These are phyloP conservation scores for Avena atlantica DNA, from an alignment of 176 grass and related monocot species.

Conservation along the genomic window DNA sequence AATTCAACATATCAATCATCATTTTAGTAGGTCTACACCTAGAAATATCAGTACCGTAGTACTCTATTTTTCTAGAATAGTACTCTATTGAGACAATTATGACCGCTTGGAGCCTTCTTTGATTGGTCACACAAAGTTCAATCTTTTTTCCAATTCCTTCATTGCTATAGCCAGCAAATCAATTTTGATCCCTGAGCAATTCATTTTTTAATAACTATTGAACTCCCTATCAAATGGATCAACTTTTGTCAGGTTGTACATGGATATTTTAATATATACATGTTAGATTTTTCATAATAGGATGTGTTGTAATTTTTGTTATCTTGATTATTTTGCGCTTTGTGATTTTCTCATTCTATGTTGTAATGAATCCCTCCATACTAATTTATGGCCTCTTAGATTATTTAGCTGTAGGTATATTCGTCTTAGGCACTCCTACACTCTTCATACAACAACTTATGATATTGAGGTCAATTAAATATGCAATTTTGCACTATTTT, in stretches of 20 bases:
- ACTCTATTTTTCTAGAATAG: conserved; percentile 53
- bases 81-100: conserved; percentile 71
- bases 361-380: neutral
- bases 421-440: neutral
- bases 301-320: neutral
- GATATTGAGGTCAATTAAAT: conserved; percentile 62
- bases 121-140: conserved; percentile 77
- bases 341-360: neutral
- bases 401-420: conserved; percentile 29
- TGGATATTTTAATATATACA: conserved; percentile 54
- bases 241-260: neutral
- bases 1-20: conserved; percentile 36
- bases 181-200: neutral
- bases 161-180: conserved; percentile 22
- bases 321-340: neutral
- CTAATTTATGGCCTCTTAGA: neutral
- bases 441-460: conserved; percentile 67
- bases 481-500: conserved; percentile 25
- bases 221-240: neutral
- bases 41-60: conserved; percentile 80
- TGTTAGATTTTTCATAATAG: conserved; percentile 41
- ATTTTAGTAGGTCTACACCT: conserved; percentile 67
- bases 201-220: neutral
- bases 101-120: conserved; percentile 62
- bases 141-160: neutral